Conservation (phyloP, 2,329 filamentous ascomycete genomes). For the Fusarium sp. region DNA sequence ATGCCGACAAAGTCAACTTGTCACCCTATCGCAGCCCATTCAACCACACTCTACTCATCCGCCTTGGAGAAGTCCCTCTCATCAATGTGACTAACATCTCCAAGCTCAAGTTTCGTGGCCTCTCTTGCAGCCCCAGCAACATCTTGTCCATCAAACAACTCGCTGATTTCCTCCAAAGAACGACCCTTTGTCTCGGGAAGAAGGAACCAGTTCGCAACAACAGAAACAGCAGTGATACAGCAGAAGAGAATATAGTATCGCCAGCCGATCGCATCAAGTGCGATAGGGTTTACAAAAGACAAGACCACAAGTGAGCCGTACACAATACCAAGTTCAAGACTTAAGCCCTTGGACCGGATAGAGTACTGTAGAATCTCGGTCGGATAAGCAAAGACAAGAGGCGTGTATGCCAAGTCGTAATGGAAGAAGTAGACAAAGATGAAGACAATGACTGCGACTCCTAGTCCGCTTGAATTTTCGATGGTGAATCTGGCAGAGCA, state of each 20-base stretch:
- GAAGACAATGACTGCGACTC: not conserved
- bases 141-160: not conserved
- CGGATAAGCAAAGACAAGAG: not conserved
- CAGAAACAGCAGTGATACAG: not conserved
- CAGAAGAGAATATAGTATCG: not conserved
- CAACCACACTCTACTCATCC: not conserved
- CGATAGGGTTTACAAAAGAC: not conserved
- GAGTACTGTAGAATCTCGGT: not conserved
- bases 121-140: not conserved
- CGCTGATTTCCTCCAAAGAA: not conserved
- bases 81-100: not conserved
- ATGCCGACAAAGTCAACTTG: not conserved
- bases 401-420: not conserved
- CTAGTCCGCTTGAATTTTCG: not conserved
- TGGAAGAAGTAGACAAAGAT: not conserved
- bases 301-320: not conserved
- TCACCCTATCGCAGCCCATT: not conserved
- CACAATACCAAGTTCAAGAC: not conserved
- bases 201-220: not conserved
- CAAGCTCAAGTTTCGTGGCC: not conserved
- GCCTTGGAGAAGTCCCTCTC: not conserved
- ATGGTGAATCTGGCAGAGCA: not conserved
- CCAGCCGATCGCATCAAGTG: not conserved
- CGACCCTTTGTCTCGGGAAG: not conserved
- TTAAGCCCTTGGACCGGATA: not conserved